phyloP scores from a whole-genome alignment of 73 alveolate species.

The Blepharisma japonicum region DNA sequence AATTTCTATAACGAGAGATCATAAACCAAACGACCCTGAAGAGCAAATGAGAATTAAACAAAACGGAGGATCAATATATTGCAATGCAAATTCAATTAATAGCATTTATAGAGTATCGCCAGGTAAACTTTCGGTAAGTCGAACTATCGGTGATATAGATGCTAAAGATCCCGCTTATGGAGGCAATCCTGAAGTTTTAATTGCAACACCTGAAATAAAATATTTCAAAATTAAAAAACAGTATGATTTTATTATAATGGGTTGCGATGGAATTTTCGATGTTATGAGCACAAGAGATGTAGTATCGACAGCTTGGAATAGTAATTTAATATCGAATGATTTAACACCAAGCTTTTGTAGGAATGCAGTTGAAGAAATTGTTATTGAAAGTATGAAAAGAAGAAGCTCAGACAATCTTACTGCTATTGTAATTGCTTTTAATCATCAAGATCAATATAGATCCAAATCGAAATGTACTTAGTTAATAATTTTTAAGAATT shows the following conservation, averaged over 20 bases:
- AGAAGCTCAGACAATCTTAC: slow-evolving; percentile 71
- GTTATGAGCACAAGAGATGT: slow-evolving; percentile 63
- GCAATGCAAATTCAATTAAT: not conserved
- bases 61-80: slow-evolving; percentile 83
- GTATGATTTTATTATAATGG: slow-evolving; percentile 67
- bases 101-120: slow-evolving; percentile 89
- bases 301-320: slow-evolving; percentile 60
- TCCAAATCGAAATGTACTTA: too few species aligned
- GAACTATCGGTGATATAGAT: slow-evolving; percentile 93
- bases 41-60: slow-evolving; percentile 83
- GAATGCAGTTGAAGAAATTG: slow-evolving; percentile 87
- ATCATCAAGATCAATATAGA: slow-evolving; percentile 16
- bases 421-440: slow-evolving; percentile 63
- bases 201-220: slow-evolving; percentile 79
- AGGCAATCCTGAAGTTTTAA: slow-evolving; percentile 88
- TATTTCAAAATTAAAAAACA: slow-evolving; percentile 71
- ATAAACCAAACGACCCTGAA: slow-evolving; percentile 82
- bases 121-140: slow-evolving; percentile 79
- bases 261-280: slow-evolving; percentile 79
- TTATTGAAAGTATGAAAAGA: slow-evolving; percentile 80
- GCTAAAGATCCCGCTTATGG: slow-evolving; percentile 85
- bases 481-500: too few species aligned
- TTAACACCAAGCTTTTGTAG: slow-evolving; percentile 81
- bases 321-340: not conserved
- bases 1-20: slow-evolving; percentile 79